Conservation (phyloP, 257 asterid genomes). For the Solanum neorickii region DNA sequence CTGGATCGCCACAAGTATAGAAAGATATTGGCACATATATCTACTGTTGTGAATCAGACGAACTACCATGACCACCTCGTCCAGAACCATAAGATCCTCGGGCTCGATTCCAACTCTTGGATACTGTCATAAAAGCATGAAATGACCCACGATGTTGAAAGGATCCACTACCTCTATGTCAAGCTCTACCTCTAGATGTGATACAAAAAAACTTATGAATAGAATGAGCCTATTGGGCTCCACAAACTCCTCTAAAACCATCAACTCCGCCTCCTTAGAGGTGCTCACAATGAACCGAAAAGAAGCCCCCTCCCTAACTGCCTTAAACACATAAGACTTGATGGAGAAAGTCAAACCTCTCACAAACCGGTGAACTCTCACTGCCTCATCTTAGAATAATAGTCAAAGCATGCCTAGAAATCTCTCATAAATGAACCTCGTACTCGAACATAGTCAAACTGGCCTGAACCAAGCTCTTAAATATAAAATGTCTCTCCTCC, state of each 20-base stretch:
- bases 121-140: background rate
- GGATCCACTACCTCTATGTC: background rate
- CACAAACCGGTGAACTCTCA: background rate
- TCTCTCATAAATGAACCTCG: background rate
- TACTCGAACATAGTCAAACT: background rate
- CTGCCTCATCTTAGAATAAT: background rate
- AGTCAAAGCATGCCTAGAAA: background rate
- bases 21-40: too few species aligned
- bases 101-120: too few species aligned
- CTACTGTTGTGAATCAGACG: background rate
- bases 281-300: background rate
- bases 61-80: background rate
- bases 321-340: background rate
- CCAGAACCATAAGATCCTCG: background rate
- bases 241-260: background rate
- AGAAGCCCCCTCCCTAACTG: background rate
- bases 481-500: background rate
- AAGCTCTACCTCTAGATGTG: background rate
- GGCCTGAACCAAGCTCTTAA: background rate
- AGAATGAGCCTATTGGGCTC: background rate
- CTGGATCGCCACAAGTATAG: background rate
- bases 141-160: accelerated
- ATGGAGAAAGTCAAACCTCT: background rate
- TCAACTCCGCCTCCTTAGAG: background rate
- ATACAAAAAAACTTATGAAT: too few species aligned